Conservation (phyloP, 345 rosid species). For the Alliaria petiolata region DNA sequence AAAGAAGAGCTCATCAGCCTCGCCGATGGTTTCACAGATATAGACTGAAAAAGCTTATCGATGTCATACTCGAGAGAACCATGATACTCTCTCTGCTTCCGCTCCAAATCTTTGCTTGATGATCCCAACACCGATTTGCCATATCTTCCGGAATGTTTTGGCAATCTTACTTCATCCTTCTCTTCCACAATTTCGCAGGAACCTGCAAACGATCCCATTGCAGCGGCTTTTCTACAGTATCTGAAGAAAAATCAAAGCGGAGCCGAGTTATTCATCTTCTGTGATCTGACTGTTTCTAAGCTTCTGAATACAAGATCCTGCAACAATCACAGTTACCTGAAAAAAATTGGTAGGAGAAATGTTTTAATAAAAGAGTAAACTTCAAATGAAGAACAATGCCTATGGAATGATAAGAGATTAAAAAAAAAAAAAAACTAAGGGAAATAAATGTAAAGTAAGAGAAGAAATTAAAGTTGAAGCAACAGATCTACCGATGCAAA, state of each 20-base stretch:
- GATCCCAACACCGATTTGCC: constrained; percentile 40
- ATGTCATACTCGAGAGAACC: constrained; percentile 79
- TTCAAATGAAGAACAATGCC: not conserved
- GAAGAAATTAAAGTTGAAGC: not conserved
- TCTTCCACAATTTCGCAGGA: constrained; percentile 88
- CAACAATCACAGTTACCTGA: constrained; percentile 11
- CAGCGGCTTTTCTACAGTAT: not conserved
- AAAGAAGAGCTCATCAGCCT: constrained; percentile 44
- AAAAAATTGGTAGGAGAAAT: not conserved
- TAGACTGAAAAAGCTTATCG: constrained; percentile 82
- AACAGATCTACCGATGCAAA: constrained; percentile 14
- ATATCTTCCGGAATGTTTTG: constrained; percentile 41
- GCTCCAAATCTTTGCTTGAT: constrained; percentile 43
- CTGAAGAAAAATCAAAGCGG: not conserved
- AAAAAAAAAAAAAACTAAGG: not conserved
- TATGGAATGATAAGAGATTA: not conserved
- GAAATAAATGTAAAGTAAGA: not conserved
- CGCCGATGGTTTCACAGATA: constrained; percentile 55
- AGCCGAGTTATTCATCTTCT: not conserved
- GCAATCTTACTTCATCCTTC: constrained; percentile 45
- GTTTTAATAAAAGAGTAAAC: not conserved
- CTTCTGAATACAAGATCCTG: not conserved
- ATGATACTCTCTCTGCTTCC: constrained; percentile 48
- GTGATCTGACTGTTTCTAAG: not conserved
- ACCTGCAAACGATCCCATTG: constrained; percentile 73